Evolutionary conservation across 352 stramenopile genomes (phyloP).

Genomic region (Globisporangium acanthophoron): DNA sequence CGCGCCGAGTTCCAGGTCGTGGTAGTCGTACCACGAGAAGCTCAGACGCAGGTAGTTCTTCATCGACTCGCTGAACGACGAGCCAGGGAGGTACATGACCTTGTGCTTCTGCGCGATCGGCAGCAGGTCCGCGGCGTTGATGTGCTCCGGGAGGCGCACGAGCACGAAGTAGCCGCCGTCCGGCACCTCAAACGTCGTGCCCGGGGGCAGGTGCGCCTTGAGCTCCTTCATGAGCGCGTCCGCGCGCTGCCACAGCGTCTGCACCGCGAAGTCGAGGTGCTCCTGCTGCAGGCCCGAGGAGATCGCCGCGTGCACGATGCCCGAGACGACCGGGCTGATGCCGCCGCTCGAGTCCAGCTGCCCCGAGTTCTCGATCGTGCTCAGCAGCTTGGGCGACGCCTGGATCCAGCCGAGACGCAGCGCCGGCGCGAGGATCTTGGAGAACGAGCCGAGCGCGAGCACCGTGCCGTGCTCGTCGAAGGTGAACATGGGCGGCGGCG

Average conservation of each 20-base stretch:
- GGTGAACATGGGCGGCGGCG: constrained; percentile 79
- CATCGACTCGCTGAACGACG: constrained; percentile 81
- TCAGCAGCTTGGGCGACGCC: constrained; percentile 59
- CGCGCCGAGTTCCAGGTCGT: constrained; percentile 71
- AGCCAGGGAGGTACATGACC: constrained; percentile 79
- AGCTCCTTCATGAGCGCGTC: constrained; percentile 76
- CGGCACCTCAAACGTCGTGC: constrained; percentile 67
- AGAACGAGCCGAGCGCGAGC: constrained; percentile 91
- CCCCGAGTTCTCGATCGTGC: constrained; percentile 74
- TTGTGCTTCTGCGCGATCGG: constrained; percentile 82
- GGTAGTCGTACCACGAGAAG: constrained; percentile 85
- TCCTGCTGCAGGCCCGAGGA: constrained; percentile 64
- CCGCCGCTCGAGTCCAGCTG: constrained; percentile 91
- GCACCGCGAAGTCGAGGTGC: constrained; percentile 66
- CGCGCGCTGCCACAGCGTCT: constrained; percentile 71
- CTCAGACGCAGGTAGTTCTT: constrained; percentile 86
- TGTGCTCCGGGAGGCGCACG: constrained; percentile 68
- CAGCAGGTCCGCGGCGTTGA: constrained; percentile 72
- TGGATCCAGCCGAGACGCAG: constrained; percentile 89
- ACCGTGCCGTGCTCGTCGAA: constrained; percentile 79
- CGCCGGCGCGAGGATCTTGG: constrained; percentile 92
- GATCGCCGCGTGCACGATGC: constrained; percentile 79
- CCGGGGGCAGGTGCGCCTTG: constrained; percentile 48
- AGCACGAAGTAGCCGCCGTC: constrained; percentile 89
- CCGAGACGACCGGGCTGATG: constrained; percentile 90